Conservation (phyloP, 2,329 filamentous ascomycete genomes). For the Aureobasidium sp. region DNA sequence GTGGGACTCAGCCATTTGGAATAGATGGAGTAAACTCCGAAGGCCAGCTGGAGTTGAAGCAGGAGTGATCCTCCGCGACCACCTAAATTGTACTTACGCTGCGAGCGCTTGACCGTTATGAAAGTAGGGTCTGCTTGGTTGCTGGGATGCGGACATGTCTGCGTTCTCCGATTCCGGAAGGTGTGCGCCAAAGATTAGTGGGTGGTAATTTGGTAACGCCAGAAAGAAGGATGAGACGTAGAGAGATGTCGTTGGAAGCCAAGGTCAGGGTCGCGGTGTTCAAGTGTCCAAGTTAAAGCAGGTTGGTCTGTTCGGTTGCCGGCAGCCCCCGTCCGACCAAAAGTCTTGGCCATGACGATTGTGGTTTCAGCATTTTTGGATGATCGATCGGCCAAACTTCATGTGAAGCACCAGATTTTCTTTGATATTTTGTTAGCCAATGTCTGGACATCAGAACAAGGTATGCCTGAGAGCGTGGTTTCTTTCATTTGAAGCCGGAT, state of each 20-base stretch:
- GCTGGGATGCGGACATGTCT: conserved; percentile 1
- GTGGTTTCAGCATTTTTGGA: background rate
- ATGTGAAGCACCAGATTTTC: conserved; percentile 1
- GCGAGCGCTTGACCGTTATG: conserved; percentile 16
- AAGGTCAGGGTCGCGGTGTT: background rate
- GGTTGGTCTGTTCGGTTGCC: no score
- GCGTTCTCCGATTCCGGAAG: background rate
- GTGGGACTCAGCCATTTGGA: background rate
- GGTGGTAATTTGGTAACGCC: background rate
- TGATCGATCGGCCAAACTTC: background rate
- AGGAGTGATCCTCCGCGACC: background rate
- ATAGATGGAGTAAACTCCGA: background rate
- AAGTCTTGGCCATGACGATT: background rate
- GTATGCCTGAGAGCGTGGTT: background rate
- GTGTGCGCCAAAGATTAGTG: background rate
- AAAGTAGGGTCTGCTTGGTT: conserved; percentile 13
- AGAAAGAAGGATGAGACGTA: background rate
- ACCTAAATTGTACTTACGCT: conserved; percentile 5
- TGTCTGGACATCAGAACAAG: conserved; percentile 13
- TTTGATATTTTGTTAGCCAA: background rate
- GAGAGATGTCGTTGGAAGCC: background rate
- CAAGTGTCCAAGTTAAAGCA: background rate
- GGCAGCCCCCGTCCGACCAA: background rate
- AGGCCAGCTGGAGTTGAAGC: background rate
- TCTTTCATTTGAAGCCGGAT: background rate